Evolutionary conservation across 1,139 yeast genomes (phyloP).

Genomic region (Petasospora rhodanensis): DNA sequence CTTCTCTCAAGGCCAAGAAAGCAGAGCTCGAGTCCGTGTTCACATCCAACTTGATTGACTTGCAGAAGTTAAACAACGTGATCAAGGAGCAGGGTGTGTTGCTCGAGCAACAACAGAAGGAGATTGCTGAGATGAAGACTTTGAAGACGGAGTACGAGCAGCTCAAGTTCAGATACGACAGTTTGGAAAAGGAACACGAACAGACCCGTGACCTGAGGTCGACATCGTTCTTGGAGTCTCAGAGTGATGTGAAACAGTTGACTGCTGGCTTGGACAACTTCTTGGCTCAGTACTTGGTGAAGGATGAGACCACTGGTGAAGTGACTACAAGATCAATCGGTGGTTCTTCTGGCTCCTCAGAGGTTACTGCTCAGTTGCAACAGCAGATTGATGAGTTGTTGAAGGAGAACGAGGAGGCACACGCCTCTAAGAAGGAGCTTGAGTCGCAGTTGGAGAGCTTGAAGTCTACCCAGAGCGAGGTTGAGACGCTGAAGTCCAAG

Average conservation of each 20-base stretch:
- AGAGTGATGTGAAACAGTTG: slow-evolving; percentile 14
- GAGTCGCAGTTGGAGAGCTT: slow-evolving; percentile 6
- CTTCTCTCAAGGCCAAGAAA: slow-evolving; percentile 36
- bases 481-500: slow-evolving; percentile 30
- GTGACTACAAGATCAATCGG: slow-evolving; percentile 7
- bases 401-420: slow-evolving; percentile 19
- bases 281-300: slow-evolving; percentile 14
- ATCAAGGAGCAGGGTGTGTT: slow-evolving; percentile 50
- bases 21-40: slow-evolving; percentile 50
- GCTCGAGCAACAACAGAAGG: slow-evolving; percentile 38
- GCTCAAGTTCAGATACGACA: slow-evolving; percentile 43
- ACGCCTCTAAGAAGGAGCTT: slow-evolving; percentile 7
- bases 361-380: slow-evolving; percentile 10
- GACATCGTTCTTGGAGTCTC: slow-evolving; percentile 17
- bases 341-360: not conserved
- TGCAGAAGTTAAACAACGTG: slow-evolving; percentile 49
- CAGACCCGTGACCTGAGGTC: slow-evolving; percentile 26
- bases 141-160: slow-evolving; percentile 45
- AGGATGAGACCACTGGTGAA: slow-evolving; percentile 16
- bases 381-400: slow-evolving; percentile 23
- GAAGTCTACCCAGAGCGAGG: slow-evolving; percentile 13
- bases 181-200: slow-evolving; percentile 42
- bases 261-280: slow-evolving; percentile 19
- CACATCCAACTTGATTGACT: slow-evolving; percentile 50
- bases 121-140: slow-evolving; percentile 41